These are phyloP conservation scores for Boletus rufocinnamomeus DNA, from an alignment of 768 basidiomycete genomes.

Conservation along the genomic window DNA sequence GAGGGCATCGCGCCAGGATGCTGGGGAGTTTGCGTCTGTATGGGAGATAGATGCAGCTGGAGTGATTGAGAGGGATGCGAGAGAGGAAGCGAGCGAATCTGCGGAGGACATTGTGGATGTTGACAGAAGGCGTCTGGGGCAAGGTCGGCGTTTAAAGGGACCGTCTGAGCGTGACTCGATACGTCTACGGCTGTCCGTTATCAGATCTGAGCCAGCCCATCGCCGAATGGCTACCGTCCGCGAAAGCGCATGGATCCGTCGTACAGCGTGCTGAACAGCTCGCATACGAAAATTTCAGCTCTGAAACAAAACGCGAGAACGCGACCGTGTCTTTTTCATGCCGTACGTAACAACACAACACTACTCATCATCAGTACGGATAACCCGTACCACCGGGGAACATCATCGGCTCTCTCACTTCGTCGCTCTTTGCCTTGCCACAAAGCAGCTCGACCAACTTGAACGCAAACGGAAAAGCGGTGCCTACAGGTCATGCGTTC, in stretches of 20 bases:
- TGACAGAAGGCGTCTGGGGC: constrained; percentile 1
- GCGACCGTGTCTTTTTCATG: constrained; percentile 20
- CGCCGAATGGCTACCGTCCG: constrained; percentile 14
- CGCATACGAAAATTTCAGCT: constrained; percentile 28
- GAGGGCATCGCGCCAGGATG: constrained; percentile 76
- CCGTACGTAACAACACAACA: constrained; percentile 15
- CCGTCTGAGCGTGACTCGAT: constrained; percentile 29
- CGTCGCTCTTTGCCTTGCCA: constrained; percentile 59
- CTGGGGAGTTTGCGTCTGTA: constrained; percentile 63
- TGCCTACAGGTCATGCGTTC: constrained; percentile 45
- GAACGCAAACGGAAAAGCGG: constrained; percentile 75
- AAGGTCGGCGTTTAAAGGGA: constrained; percentile 19
- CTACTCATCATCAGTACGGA: constrained; percentile 26
- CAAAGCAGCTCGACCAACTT: constrained; percentile 72
- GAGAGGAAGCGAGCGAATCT: constrained; percentile 39
- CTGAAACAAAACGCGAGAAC: constrained; percentile 13
- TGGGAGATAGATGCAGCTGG: constrained; percentile 58
- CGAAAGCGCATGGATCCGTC: constrained; percentile 29
- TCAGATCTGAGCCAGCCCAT: constrained; percentile 22
- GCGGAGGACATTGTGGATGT: constrained; percentile 38
- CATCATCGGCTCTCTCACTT: constrained; percentile 67
- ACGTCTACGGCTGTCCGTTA: constrained; percentile 14
- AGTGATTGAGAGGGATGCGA: constrained; percentile 56
- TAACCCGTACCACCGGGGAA: constrained; percentile 60
- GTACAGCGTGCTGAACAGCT: constrained; percentile 26